Evolutionary conservation across 2,329 filamentous ascomycete genomes (phyloP).

Genomic region (Periconia sp.): DNA sequence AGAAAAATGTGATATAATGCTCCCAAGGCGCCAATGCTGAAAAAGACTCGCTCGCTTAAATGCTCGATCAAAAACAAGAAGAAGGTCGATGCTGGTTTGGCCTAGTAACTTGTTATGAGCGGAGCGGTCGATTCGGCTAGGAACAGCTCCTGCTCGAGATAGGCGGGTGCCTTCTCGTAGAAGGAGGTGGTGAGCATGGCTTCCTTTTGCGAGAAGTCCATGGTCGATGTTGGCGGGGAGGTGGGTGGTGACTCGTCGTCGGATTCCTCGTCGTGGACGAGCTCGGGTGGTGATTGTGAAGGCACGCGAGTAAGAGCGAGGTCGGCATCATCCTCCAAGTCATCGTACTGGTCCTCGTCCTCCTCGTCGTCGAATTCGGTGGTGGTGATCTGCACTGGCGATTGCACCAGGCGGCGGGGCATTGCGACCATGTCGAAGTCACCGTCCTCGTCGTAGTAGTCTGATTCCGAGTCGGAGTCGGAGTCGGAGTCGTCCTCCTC

Average conservation of each 20-base stretch:
- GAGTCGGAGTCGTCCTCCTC: slow-evolving; percentile 65
- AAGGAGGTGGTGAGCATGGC: slow-evolving; percentile 54
- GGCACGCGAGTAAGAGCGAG: slow-evolving; percentile 54
- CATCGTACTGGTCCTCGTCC: slow-evolving; percentile 54
- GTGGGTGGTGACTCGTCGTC: slow-evolving; percentile 57
- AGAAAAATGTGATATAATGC: slow-evolving; percentile 37
- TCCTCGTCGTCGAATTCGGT: slow-evolving; percentile 50
- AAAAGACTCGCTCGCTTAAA: slow-evolving; percentile 46
- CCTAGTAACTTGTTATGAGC: slow-evolving; percentile 49
- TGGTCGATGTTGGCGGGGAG: slow-evolving; percentile 51
- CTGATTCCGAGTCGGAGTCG: slow-evolving; percentile 58
- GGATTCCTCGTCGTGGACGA: slow-evolving; percentile 56
- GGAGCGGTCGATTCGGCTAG: slow-evolving; percentile 49
- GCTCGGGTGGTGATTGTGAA: slow-evolving; percentile 55
- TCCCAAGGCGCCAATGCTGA: slow-evolving; percentile 34
- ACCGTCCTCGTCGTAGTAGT: slow-evolving; percentile 60
- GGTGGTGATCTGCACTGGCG: slow-evolving; percentile 52
- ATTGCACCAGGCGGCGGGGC: slow-evolving; percentile 46
- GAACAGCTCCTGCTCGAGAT: slow-evolving; percentile 45
- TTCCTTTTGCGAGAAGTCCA: slow-evolving; percentile 56
- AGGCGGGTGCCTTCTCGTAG: slow-evolving; percentile 49
- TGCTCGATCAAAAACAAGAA: slow-evolving; percentile 43
- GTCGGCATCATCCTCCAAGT: slow-evolving; percentile 54
- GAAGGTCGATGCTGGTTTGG: slow-evolving; percentile 33
- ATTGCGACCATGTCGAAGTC: slow-evolving; percentile 55